Evolutionary conservation across 805 yeast species (phyloP).

Genomic region (Wickerhamomyces hampshirensis): DNA sequence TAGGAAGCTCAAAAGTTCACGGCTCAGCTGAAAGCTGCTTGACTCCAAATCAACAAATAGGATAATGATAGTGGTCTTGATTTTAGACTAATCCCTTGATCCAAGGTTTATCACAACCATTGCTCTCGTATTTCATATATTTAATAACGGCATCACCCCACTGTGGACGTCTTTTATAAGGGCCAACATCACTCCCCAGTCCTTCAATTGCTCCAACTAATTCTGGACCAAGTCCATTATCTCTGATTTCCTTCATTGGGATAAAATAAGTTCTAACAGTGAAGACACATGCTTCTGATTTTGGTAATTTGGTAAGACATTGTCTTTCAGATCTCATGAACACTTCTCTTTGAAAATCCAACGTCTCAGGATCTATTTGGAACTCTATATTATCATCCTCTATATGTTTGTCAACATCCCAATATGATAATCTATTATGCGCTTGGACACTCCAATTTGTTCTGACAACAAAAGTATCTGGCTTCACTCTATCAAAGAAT

Average conservation of each 20-base stretch:
- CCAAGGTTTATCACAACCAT: conserved; percentile 2
- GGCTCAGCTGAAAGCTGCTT: no score
- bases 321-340: conserved; percentile 5
- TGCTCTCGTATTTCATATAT: not conserved
- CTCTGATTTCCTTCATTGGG: conserved; percentile 1
- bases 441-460: conserved; percentile 3
- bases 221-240: conserved; percentile 1
- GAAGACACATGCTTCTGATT: conserved; percentile 1
- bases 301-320: conserved; percentile 1
- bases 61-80: no score
- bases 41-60: no score
- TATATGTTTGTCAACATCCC: conserved; percentile 1
- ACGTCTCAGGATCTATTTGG: not conserved
- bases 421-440: conserved; percentile 4
- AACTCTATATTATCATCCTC: not conserved
- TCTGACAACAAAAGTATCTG: conserved; percentile 2
- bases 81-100: conserved; percentile 1
- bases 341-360: conserved; percentile 3
- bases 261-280: conserved; percentile 1
- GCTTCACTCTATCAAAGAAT: conserved; percentile 2
- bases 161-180: conserved; percentile 1
- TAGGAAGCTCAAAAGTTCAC: no score
- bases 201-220: not conserved
- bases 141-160: conserved; percentile 1
- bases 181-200: conserved; percentile 1